Evolutionary conservation across 2,329 filamentous ascomycete species (phyloP), one percentile per base, ranked within the genome.

Genomic region (Phaeosphaeriaceae sp.): DNA sequence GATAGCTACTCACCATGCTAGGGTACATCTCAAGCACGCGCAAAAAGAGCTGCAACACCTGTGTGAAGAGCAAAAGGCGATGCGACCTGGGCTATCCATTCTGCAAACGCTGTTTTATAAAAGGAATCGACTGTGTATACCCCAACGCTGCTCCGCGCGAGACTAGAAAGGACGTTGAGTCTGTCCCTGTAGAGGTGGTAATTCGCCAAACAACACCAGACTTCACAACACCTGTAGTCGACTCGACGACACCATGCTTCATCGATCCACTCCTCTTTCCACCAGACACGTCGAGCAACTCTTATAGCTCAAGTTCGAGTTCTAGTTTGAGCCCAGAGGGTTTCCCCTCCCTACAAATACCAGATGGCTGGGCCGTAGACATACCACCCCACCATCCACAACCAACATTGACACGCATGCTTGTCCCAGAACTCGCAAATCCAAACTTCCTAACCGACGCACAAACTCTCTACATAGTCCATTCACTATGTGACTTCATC

Each of bases 11-110:
- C 11, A 28, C 20, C 26, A 66, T 66, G 65, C 59, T 68, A 17
- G 59, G 62, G 32, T 68, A 68, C 57, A 67, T 70, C 23, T 68
- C 64, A 18, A 60, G 62, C 6, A 68, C 67, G 13, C 60, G 67
- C 38, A 63, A 60, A 42, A 71, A 68, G 48, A 64, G 61, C 48
- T 71, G 67, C 52, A 43, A 50, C 32, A 58, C 56, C 23, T 68
- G 63, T 50, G 64, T 67, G 8, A 67, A 67, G 41, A 56, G 52
- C 41, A 71, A 68, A 50, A 53, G 66, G 11, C 54, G 65, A 17
- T 71, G 66, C 48, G 66, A 70, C 42, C 58, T 70, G 26, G 61
- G 64, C 4, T 64, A 59, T 42, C 66, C 67, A 11, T 61, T 57
- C 45, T 70, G 63, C 52, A 66, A 60, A 32, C 56, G 67, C 26